These are phyloP conservation scores for Plantago elongata DNA, from an alignment of 257 asterid genomes.

Conservation along the genomic window DNA sequence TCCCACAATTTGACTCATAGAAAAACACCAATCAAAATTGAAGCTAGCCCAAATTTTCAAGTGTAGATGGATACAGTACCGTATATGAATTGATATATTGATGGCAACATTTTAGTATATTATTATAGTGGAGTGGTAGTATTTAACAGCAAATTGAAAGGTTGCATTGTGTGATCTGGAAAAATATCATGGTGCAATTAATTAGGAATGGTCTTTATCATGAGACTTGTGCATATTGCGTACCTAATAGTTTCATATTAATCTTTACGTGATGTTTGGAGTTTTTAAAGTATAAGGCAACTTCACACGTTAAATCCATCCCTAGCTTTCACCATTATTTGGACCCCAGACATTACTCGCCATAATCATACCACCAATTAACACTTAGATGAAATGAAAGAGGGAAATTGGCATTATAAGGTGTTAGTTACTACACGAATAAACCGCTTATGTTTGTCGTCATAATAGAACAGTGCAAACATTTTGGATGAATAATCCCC, in stretches of 20 bases:
- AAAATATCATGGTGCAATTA: slow-evolving; percentile 17
- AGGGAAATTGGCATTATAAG: too few species aligned
- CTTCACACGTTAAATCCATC: too few species aligned
- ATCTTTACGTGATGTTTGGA: neutral
- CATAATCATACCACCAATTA: too few species aligned
- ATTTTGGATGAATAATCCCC: too few species aligned
- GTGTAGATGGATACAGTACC: neutral
- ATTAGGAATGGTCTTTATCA: slow-evolving; percentile 18
- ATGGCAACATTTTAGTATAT: neutral
- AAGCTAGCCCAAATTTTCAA: neutral
- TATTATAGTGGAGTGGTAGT: neutral
- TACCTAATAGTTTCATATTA: slow-evolving; percentile 6
- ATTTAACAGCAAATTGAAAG: slow-evolving; percentile 9
- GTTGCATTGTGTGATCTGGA: slow-evolving; percentile 16
- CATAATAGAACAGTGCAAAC: too few species aligned
- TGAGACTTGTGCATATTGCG: neutral
- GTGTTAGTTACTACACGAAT: too few species aligned
- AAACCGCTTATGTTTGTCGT: too few species aligned
- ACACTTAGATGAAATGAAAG: too few species aligned
- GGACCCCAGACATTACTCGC: too few species aligned
- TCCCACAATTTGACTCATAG: slow-evolving; percentile 12
- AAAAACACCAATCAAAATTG: neutral
- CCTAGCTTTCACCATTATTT: too few species aligned
- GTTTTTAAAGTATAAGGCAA: too few species aligned
- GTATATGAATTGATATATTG: slow-evolving; percentile 1